Evolutionary conservation across 1,139 yeast species (phyloP).

Genomic region (Zhuliangozyma blackwelliae): DNA sequence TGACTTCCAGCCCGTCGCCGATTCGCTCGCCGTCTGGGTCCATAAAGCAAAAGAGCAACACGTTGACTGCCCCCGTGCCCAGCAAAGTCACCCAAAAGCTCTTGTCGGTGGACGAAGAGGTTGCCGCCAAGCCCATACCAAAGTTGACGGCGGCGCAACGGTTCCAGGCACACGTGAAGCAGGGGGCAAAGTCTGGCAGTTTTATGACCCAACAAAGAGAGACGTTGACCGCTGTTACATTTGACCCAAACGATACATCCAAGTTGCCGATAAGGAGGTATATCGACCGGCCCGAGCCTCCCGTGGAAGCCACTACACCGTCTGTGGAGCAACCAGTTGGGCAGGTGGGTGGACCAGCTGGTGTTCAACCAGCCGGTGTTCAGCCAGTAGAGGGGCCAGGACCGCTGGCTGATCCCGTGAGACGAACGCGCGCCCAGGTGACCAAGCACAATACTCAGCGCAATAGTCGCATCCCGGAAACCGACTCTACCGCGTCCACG

Average conservation of each 20-base stretch:
- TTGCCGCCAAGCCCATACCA: conserved; percentile 10
- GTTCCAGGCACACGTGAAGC: conserved; percentile 36
- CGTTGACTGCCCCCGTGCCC: too few species aligned
- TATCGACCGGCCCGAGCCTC: conserved; percentile 9
- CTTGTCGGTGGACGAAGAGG: conserved; percentile 25
- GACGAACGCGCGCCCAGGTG: conserved; percentile 26
- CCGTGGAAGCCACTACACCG: not conserved
- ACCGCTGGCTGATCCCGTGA: not conserved
- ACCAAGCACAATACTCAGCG: conserved; percentile 31
- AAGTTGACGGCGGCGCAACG: conserved; percentile 37
- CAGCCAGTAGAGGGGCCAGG: not conserved
- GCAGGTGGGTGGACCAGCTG: too few species aligned
- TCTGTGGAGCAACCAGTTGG: not conserved
- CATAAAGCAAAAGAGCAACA: not conserved
- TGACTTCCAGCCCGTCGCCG: not conserved
- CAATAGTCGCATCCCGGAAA: conserved; percentile 22
- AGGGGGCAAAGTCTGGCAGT: conserved; percentile 38
- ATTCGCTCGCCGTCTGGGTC: conserved; percentile 7
- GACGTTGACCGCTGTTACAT: conserved; percentile 31
- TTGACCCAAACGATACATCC: conserved; percentile 39
- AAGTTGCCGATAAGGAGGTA: conserved; percentile 22
- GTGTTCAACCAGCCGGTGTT: not conserved
- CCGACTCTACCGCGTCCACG: conserved; percentile 5
- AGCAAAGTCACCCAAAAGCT: conserved; percentile 6
- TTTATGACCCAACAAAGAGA: conserved; percentile 40